Evolutionary conservation across 179 eudicot genomes (phyloP).

Genomic region (Corrigiola litoralis): DNA sequence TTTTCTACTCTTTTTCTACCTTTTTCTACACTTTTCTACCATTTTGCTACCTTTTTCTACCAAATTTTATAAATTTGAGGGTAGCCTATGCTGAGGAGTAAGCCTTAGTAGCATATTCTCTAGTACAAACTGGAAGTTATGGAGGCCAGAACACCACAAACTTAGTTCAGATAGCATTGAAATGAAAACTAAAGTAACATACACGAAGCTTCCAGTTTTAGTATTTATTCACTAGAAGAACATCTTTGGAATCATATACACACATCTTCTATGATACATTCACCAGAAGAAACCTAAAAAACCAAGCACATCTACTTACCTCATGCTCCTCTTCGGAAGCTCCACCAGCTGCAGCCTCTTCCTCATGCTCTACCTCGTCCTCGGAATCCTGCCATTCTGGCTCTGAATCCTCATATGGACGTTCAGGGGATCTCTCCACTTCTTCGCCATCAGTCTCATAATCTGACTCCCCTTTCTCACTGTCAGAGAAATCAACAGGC

Average conservation of each 20-base stretch:
- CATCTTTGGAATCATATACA: not conserved
- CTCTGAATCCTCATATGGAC: constrained; percentile 61
- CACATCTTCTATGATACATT: not conserved
- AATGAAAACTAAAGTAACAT: too few relatives aligned
- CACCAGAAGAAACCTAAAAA: not conserved
- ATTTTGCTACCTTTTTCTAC: too few relatives aligned
- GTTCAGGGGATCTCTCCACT: constrained; percentile 60
- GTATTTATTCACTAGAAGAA: not conserved
- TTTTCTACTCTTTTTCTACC: too few relatives aligned
- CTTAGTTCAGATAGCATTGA: too few relatives aligned
- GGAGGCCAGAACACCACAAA: not conserved
- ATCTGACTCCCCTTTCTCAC: constrained; percentile 87
- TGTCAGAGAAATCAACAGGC: constrained; percentile 73
- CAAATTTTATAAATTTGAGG: too few relatives aligned
- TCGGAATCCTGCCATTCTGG: constrained; percentile 61
- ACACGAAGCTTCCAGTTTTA: too few relatives aligned
- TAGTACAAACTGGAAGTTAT: not conserved
- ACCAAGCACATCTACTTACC: constrained; percentile 33
- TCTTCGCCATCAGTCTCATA: constrained; percentile 97
- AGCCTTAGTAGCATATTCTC: not conserved
- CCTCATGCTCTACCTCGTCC: constrained; percentile 55
- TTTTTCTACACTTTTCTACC: too few relatives aligned
- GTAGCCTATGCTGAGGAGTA: too few relatives aligned
- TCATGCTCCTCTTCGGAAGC: constrained; percentile 87
- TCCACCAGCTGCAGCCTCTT: constrained; percentile 51